Evolutionary conservation across 306 rosid species (phyloP).

Genomic region (Trifolium dubium): DNA sequence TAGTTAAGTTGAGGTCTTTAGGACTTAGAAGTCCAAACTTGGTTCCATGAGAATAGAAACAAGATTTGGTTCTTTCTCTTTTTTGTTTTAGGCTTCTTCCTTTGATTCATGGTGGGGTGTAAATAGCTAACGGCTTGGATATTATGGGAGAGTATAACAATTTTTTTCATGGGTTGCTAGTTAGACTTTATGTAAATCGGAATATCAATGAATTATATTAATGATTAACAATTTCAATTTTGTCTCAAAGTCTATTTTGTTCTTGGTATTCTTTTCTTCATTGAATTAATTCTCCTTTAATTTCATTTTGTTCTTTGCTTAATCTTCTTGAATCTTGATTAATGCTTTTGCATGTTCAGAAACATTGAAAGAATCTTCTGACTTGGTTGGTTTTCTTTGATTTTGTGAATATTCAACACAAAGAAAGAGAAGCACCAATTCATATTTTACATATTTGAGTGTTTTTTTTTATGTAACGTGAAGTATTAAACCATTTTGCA

Average conservation of each 20-base stretch:
- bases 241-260: conserved; percentile 17
- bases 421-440: conserved; percentile 15
- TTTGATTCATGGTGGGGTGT: conserved; percentile 58
- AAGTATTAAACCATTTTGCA: too few relatives aligned
- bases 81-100: conserved; percentile 12
- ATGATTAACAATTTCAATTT: conserved; percentile 37
- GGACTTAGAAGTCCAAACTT: conserved; percentile 32
- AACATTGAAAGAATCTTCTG: conserved; percentile 13
- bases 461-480: too few relatives aligned
- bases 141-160: conserved; percentile 45
- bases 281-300: neutral
- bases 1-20: neutral
- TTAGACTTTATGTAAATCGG: conserved; percentile 54
- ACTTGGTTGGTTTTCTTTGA: conserved; percentile 32
- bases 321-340: conserved; percentile 13
- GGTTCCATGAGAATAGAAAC: conserved; percentile 3
- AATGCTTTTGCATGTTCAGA: conserved; percentile 23
- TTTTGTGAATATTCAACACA: conserved; percentile 27
- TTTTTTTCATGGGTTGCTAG: conserved; percentile 54
- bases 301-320: neutral
- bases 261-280: conserved; percentile 27
- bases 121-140: conserved; percentile 51
- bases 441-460: neutral
- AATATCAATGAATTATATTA: conserved; percentile 47
- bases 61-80: conserved; percentile 24